A percentile compares a stretch with the other conserved stretches of the same genome.
phyloP scores from a whole-genome alignment of 177 flowering plant species.

The Vitis hybrid region DNA sequence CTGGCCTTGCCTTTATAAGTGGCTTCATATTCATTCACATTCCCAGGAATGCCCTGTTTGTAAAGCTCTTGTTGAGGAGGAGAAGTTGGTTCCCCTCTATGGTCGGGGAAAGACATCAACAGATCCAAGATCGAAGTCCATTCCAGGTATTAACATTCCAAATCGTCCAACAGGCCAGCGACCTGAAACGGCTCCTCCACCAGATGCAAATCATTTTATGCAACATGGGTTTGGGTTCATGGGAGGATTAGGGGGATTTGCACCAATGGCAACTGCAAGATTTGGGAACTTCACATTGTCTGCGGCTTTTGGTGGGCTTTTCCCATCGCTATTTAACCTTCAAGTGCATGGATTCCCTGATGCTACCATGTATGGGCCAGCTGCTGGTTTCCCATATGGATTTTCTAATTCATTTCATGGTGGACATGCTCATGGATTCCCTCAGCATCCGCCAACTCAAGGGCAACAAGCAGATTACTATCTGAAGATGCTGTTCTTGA shows the following conservation, averaged over 20 bases:
- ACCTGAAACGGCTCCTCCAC: constrained; percentile 75
- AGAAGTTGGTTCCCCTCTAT: constrained; percentile 80
- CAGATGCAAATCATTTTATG: constrained; percentile 50
- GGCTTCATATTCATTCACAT: constrained; percentile 66
- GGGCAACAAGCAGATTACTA: constrained; percentile 50
- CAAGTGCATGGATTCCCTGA: constrained; percentile 71
- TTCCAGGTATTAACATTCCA: constrained; percentile 63
- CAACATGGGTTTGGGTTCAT: constrained; percentile 64
- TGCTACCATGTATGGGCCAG: constrained; percentile 57
- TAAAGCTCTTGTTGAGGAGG: constrained; percentile 72
- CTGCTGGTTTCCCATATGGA: constrained; percentile 58
- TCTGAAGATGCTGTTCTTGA: constrained; percentile 45
- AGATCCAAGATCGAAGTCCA: constrained; percentile 71
- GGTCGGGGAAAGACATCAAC: constrained; percentile 70
- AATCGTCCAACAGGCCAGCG: constrained; percentile 78
- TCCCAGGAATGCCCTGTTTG: constrained; percentile 79
- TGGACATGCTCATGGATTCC: constrained; percentile 50
- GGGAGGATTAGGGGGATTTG: constrained; percentile 60
- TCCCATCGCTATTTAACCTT: constrained; percentile 68
- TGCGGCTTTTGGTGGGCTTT: constrained; percentile 72
- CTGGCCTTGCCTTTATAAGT: constrained; percentile 87
- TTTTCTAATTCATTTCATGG: constrained; percentile 65
- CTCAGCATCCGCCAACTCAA: constrained; percentile 28
- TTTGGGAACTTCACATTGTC: constrained; percentile 70
- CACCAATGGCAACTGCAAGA: constrained; percentile 59